phyloP scores from a whole-genome alignment of 1,284 basidiomycete genomes.

The Papiliotrema nemorosa region DNA sequence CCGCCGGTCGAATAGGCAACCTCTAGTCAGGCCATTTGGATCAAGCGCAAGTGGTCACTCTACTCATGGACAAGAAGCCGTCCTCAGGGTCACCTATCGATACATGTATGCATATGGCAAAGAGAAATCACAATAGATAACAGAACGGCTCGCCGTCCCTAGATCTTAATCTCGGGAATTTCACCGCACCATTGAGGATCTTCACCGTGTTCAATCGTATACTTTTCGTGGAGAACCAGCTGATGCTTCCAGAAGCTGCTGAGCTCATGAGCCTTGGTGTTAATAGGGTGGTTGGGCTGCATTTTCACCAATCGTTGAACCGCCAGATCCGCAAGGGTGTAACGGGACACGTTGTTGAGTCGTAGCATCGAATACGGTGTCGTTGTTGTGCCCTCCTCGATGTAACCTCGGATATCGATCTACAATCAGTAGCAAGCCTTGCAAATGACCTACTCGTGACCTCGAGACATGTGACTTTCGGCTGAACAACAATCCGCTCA shows the following conservation, averaged over 20 bases:
- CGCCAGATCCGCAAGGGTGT: conserved; percentile 50
- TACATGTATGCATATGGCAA: too few relatives aligned
- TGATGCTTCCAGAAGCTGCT: conserved; percentile 47
- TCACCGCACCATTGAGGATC: conserved; percentile 44
- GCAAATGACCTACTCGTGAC: conserved; percentile 25
- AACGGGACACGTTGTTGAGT: conserved; percentile 51
- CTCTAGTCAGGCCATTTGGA: too few relatives aligned
- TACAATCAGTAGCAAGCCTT: conserved; percentile 11
- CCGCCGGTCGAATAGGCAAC: too few relatives aligned
- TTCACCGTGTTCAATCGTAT: conserved; percentile 45
- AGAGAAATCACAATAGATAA: background rate
- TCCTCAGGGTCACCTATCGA: too few relatives aligned
- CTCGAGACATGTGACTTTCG: conserved; percentile 45
- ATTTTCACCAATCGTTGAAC: conserved; percentile 39
- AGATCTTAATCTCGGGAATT: conserved; percentile 30
- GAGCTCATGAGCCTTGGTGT: conserved; percentile 43
- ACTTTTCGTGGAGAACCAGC: conserved; percentile 45
- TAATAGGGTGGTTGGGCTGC: conserved; percentile 40
- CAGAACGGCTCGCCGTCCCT: background rate
- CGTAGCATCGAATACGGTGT: conserved; percentile 54
- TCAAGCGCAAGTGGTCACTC: too few relatives aligned
- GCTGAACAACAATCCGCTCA: conserved; percentile 45
- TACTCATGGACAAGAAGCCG: too few relatives aligned
- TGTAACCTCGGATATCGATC: conserved; percentile 50
- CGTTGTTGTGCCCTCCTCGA: conserved; percentile 53